Evolutionary conservation across 257 asterid genomes (phyloP).

Genomic region (Jasminum sambac): DNA sequence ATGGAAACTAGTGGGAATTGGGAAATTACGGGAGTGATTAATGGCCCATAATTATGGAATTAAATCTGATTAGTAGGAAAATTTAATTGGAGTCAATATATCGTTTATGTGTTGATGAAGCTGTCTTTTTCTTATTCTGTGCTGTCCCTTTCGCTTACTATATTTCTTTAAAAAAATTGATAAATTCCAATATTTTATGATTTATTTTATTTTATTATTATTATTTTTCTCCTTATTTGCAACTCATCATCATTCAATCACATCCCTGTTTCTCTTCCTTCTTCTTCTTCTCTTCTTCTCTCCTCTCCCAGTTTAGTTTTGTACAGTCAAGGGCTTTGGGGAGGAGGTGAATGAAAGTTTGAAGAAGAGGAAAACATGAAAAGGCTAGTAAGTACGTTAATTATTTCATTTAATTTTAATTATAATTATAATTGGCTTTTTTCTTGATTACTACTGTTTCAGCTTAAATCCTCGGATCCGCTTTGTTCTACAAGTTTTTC

Average conservation of each 20-base stretch:
- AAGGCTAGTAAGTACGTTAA: constrained; percentile 99
- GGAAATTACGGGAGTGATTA: constrained; percentile 44
- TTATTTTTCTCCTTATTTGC: constrained; percentile 53
- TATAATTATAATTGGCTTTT: not conserved
- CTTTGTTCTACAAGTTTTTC: constrained; percentile 15
- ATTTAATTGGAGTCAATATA: constrained; percentile 23
- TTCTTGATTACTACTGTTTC: not conserved
- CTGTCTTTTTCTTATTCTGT: constrained; percentile 56
- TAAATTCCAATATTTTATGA: not conserved
- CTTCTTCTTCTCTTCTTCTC: constrained; percentile 25
- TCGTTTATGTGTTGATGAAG: constrained; percentile 39
- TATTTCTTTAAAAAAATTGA: constrained; percentile 26
- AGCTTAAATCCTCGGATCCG: constrained; percentile 28
- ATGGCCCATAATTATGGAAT: constrained; percentile 42
- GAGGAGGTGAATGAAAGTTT: constrained; percentile 49
- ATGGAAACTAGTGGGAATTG: constrained; percentile 13
- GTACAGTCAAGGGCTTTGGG: constrained; percentile 30
- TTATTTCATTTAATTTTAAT: constrained; percentile 24
- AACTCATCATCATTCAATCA: constrained; percentile 72
- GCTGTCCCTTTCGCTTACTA: constrained; percentile 76
- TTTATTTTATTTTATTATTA: constrained; percentile 19
- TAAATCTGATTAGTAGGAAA: constrained; percentile 14
- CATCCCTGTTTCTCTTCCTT: constrained; percentile 21
- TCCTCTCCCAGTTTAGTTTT: constrained; percentile 27
- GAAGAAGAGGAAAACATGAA: constrained; percentile 55